Conservation (phyloP, 306 rosid species). For the Rosa multiflora region DNA sequence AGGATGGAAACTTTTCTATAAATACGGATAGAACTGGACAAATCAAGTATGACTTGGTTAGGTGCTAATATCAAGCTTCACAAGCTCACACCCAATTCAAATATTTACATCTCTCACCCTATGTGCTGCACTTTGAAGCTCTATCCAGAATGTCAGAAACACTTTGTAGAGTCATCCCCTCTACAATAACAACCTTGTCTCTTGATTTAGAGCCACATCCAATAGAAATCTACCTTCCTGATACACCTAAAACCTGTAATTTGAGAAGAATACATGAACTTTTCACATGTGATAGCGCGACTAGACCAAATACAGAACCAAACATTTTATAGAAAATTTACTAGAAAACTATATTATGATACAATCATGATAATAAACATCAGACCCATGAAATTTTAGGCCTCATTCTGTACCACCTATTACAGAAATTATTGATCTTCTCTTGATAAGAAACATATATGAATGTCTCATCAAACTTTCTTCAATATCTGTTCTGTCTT, state of each 20-base stretch:
- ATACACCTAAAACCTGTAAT: constrained; percentile 77
- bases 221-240: constrained; percentile 68
- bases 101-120: constrained; percentile 9
- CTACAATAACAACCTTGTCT: constrained; percentile 79
- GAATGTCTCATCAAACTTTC: not conserved
- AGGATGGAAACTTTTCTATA: not conserved
- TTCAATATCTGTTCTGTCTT: not conserved
- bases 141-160: constrained; percentile 68
- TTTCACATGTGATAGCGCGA: not conserved
- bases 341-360: not conserved
- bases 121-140: constrained; percentile 49
- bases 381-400: not conserved
- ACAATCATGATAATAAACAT: not conserved
- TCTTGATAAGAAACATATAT: not conserved
- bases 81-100: not conserved
- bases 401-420: not conserved
- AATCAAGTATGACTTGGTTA: not conserved
- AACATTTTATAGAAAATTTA: not conserved
- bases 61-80: not conserved
- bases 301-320: not conserved
- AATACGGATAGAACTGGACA: not conserved
- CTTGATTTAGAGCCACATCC: constrained; percentile 90
- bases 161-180: constrained; percentile 61
- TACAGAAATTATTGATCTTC: not conserved
- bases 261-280: constrained; percentile 13